Conservation (phyloP, 1,284 basidiomycete species). For the Heimioporus retisporus region DNA sequence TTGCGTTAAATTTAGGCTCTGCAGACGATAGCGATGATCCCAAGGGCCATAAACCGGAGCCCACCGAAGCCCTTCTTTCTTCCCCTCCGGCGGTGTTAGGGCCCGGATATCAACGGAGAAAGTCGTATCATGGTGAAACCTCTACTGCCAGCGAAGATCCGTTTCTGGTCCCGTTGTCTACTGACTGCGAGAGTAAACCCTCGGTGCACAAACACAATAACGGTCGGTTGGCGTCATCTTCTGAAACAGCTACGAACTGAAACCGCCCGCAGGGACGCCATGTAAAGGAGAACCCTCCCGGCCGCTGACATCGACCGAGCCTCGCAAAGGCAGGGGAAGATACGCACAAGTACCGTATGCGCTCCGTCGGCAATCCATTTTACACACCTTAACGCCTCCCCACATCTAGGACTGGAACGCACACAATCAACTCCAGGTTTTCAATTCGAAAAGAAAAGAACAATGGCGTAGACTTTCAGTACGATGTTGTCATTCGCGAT, state of each 20-base stretch:
- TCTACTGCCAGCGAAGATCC: slow-evolving; percentile 21
- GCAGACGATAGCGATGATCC: slow-evolving; percentile 10
- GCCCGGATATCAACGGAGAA: slow-evolving; percentile 22
- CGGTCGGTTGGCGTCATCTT: slow-evolving; percentile 22
- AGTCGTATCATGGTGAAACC: slow-evolving; percentile 29
- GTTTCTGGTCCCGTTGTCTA: slow-evolving; percentile 9
- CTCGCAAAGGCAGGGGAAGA: slow-evolving; percentile 43
- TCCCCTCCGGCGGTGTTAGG: slow-evolving; percentile 3
- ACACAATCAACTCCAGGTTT: slow-evolving; percentile 71
- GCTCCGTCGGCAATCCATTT: background rate
- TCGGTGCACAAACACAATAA: background rate
- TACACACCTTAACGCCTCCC: slow-evolving; percentile 4
- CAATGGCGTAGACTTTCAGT: slow-evolving; percentile 73
- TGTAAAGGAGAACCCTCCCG: slow-evolving; percentile 44
- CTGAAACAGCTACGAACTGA: background rate
- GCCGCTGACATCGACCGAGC: slow-evolving; percentile 25
- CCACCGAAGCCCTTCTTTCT: slow-evolving; percentile 5
- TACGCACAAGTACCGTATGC: slow-evolving; percentile 40
- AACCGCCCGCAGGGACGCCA: slow-evolving; percentile 17
- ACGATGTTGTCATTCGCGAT: slow-evolving; percentile 80
- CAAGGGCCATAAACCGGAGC: slow-evolving; percentile 16
- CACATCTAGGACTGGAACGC: slow-evolving; percentile 38
- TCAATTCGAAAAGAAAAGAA: slow-evolving; percentile 77
- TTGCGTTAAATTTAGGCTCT: slow-evolving; percentile 20
- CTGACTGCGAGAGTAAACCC: slow-evolving; percentile 6